Evolutionary conservation across 2,329 filamentous ascomycete genomes (phyloP), one percentile per base, ranked within the genome.

Genomic region (Clarireedia sp.): DNA sequence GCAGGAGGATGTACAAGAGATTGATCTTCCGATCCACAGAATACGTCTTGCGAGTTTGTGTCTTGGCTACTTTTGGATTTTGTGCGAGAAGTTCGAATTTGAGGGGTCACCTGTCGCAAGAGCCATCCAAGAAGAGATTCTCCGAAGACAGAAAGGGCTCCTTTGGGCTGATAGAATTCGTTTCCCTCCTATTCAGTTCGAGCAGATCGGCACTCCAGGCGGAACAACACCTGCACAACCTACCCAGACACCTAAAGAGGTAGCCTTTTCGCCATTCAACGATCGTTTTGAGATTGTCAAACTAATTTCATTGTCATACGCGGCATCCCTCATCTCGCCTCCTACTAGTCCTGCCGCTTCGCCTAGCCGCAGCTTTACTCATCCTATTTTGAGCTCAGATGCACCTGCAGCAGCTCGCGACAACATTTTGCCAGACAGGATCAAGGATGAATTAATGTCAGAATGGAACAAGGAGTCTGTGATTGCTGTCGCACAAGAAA

Each of bases 61-160:
- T 50, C 89, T 95, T 66, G 91, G 90, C 8, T 96, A 96, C 70
- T 83, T 96, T 57, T 92, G 88, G 86, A 80, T 82, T 0, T 68
- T 96, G 58, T 83, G 81, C 4, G 85, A 91, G 57, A 85, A 82
- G 54, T 91, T 96, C 59, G 81, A 88, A 46, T 85, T 95, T 59
- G 86, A 91, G 53, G 76, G 77, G 6, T 84, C 86, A 0, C 75
- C 78, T 0, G 78, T 88, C 17, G 90, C 89, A 7, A 78, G 79
- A 51, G 82, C 83, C 7, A 83, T 96, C 36, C 80, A 86, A 54
- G 83, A 81, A 56, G 91, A 96, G 68, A 87, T 96, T 56, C 76
- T 80, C 10, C 80, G 87, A 50, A 81, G 92, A 40, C 85, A 84
- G 66, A 83, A 78, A 63, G 85, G 87, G 66, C 78, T 83, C 21